Evolutionary conservation across 495 filamentous ascomycete species (phyloP), one percentile per base, ranked within the genome.

Genomic region (Thermochaetoides thermophila): DNA sequence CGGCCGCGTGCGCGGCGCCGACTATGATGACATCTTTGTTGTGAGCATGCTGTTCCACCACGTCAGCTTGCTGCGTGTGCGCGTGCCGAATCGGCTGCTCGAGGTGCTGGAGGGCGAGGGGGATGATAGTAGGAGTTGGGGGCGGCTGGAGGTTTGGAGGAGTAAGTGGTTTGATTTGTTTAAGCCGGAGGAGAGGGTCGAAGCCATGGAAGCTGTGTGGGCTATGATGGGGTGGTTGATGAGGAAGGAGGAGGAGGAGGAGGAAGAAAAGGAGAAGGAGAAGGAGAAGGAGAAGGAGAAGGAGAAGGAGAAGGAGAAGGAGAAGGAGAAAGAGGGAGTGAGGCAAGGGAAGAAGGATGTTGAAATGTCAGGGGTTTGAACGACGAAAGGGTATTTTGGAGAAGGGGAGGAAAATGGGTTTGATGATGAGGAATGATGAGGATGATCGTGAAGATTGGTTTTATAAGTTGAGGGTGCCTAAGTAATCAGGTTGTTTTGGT

Each of bases 41-140:
- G 45, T 92, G 30, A 84, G 78, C 29, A 71, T 75, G 3, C 59
- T 94, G 31, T 83, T 85, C 52, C 84, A 91, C 51, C 85, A 94
- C 39, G 53, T 92, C 24, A 70, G 70, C 34, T 69, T 94, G 29
- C 44, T 91, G 27, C 69, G 81, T 32, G 66, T 86, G 17, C 70
- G 78, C 17, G 71, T 93, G 29, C 82, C 84, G 36, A 56, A 58
- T 13, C 53, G 59, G 11, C 73, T 91, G 38, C 53, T 87, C 20
- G 68, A 68, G 0, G 64, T 63, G 4, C 30, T 72, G 6, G 53
- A 46, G 1, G 66, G 66, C 9, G 40, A 43, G 17, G 44, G 38
- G 32, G 42, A 34, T 21, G 29, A 24, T 24, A 6, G 11, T 10
- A 43, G 40, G 38, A 56, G 55, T 35, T 69, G 66, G 66, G 72